Percentiles rank a stretch among this genome's conserved stretches.
Evolutionary conservation across 2,329 filamentous ascomycete species (phyloP).

Genomic region (Ploettnerulaceae sp.): DNA sequence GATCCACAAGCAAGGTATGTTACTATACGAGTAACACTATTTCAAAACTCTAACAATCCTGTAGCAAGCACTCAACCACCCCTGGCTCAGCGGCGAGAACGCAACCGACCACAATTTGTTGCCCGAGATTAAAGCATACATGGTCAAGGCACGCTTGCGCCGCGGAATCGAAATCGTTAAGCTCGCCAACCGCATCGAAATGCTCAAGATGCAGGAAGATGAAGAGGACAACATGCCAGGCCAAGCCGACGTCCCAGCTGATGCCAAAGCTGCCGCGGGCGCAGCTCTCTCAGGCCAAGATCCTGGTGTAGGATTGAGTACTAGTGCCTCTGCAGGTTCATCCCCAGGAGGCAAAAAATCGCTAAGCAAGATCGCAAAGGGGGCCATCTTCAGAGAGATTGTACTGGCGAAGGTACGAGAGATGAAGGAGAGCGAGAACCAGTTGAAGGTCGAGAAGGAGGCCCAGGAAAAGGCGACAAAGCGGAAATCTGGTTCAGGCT

Average conservation of each 20-base stretch:
- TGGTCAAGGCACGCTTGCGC: conserved; percentile 83
- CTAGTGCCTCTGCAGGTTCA: conserved; percentile 11
- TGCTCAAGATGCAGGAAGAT: conserved; percentile 89
- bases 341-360: conserved; percentile 37
- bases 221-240: conserved; percentile 72
- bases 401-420: conserved; percentile 91
- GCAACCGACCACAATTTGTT: conserved; percentile 95
- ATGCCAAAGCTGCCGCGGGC: conserved; percentile 52
- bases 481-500: conserved; percentile 16
- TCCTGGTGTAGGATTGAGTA: conserved; percentile 12
- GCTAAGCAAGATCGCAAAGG: conserved; percentile 48
- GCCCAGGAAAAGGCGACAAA: conserved; percentile 29
- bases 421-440: conserved; percentile 78
- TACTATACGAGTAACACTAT: neutral
- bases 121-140: conserved; percentile 92
- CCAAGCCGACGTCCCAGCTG: conserved; percentile 54
- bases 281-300: conserved; percentile 29
- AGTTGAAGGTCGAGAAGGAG: conserved; percentile 56
- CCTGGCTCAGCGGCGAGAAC: conserved; percentile 86
- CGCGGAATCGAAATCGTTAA: conserved; percentile 96
- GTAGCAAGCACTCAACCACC: conserved; percentile 72
- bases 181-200: conserved; percentile 89
- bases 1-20: conserved; percentile 71
- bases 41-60: conserved; percentile 16
- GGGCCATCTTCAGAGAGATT: conserved; percentile 87